Evolutionary conservation across 176 grass and related monocot genomes (phyloP).

Genomic region (Carex littledalei): DNA sequence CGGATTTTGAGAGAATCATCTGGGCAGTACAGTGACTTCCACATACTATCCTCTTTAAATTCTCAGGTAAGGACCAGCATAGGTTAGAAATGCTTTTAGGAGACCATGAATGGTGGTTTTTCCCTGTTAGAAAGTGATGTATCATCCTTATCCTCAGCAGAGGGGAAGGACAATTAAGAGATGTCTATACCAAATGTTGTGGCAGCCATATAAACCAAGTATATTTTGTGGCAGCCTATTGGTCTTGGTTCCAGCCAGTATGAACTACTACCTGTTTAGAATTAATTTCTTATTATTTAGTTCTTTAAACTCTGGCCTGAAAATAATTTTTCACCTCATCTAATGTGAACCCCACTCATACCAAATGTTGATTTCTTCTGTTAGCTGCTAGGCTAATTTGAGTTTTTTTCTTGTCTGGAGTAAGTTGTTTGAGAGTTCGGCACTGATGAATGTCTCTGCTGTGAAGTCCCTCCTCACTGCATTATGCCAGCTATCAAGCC

Average conservation of each 20-base stretch:
- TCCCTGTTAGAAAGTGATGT: constrained; percentile 1
- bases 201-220: not conserved
- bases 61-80: constrained; percentile 68
- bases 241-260: not conserved
- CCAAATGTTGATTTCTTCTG: no score
- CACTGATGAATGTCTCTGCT: constrained; percentile 78
- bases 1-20: constrained; percentile 79
- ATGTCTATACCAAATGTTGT: no score
- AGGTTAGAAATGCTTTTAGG: not conserved
- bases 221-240: not conserved
- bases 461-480: constrained; percentile 96
- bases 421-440: constrained; percentile 98
- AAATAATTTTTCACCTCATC: no score
- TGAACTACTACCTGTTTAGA: not conserved
- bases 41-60: constrained; percentile 98
- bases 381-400: constrained; percentile 11
- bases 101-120: constrained; percentile 1
- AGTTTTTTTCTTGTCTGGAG: constrained; percentile 35
- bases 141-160: not conserved
- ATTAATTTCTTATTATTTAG: not conserved
- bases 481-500: constrained; percentile 86
- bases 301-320: not conserved
- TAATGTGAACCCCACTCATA: no score
- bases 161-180: not conserved
- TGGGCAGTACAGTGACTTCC: constrained; percentile 96